Evolutionary conservation across 1,284 basidiomycete species (phyloP).

Genomic region (Crepidotus sp.): DNA sequence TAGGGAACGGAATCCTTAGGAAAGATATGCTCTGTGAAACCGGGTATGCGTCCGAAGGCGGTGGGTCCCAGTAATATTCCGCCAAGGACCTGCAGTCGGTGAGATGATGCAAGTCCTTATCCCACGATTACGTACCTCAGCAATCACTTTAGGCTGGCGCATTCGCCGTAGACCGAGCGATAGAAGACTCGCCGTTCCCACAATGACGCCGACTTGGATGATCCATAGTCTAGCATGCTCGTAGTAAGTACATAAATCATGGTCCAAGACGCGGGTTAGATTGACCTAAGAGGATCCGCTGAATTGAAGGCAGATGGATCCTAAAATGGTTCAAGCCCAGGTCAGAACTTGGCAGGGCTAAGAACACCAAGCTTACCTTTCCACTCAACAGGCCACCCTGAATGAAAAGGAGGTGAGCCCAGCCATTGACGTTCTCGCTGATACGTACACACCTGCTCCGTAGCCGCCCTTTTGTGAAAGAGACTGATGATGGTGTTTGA

Average conservation of each 20-base stretch:
- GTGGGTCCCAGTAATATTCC: slow-evolving; percentile 50
- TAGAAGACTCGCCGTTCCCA: slow-evolving; percentile 72
- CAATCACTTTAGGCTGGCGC: slow-evolving; percentile 74
- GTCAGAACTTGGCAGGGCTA: too few species aligned
- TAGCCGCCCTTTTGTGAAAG: slow-evolving; percentile 29
- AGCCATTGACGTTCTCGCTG: too few species aligned
- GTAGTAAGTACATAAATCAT: too few species aligned
- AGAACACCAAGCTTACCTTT: too few species aligned
- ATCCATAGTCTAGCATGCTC: slow-evolving; percentile 79
- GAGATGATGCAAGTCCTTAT: too few species aligned
- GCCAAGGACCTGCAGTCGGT: slow-evolving; percentile 66
- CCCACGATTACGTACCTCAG: slow-evolving; percentile 73
- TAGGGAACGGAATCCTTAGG: slow-evolving; percentile 64
- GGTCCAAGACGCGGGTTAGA: too few species aligned
- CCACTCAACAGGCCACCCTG: slow-evolving; percentile 52
- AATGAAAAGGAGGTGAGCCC: background rate
- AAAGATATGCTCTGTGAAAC: slow-evolving; percentile 80
- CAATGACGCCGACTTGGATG: slow-evolving; percentile 82
- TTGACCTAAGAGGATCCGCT: slow-evolving; percentile 67
- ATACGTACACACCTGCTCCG: slow-evolving; percentile 34
- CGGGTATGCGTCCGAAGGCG: slow-evolving; percentile 64
- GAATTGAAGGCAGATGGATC: slow-evolving; percentile 62
- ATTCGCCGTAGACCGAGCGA: slow-evolving; percentile 63
- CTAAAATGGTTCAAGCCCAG: too few species aligned
- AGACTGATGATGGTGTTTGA: slow-evolving; percentile 30